Evolutionary conservation across 2,329 filamentous ascomycete species (phyloP).

Genomic region (Celoporthe dispersa): DNA sequence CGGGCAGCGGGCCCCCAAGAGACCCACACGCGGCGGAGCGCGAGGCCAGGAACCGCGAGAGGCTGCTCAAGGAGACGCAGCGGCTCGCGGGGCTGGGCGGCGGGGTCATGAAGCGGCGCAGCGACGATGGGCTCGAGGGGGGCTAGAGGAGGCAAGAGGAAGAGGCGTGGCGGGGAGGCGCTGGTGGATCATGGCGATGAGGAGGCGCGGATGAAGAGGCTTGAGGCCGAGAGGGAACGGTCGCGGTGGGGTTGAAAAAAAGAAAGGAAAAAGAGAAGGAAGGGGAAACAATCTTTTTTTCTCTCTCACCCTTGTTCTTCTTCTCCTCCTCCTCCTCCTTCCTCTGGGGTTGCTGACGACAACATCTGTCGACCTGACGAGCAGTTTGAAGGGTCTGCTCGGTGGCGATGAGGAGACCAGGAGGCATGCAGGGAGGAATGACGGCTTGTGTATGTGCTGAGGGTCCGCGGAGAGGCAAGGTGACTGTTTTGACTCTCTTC

Average conservation of each 20-base stretch:
- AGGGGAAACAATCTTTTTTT: not conserved
- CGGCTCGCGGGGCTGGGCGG: conserved; percentile 59
- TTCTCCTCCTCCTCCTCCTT: not conserved
- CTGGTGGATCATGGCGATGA: conserved; percentile 49
- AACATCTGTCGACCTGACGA: too few relatives aligned
- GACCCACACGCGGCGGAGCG: conserved; percentile 73
- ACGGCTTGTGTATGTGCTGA: not conserved
- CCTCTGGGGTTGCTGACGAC: not conserved
- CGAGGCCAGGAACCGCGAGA: conserved; percentile 67
- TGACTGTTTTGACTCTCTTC: too few relatives aligned
- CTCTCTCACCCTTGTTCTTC: not conserved
- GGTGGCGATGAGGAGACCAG: too few relatives aligned
- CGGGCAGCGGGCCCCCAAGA: conserved; percentile 28
- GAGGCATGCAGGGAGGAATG: too few relatives aligned
- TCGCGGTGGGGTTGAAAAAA: conserved; percentile 49
- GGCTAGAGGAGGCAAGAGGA: conserved; percentile 39
- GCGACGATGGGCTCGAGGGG: conserved; percentile 48
- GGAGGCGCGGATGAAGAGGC: conserved; percentile 57
- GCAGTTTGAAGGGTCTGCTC: too few relatives aligned
- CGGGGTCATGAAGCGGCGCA: conserved; percentile 49
- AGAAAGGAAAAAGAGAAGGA: not conserved
- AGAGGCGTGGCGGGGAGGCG: conserved; percentile 50
- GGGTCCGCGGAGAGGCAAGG: too few relatives aligned
- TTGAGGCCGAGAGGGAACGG: conserved; percentile 64
- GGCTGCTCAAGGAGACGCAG: conserved; percentile 71